Conservation (phyloP, 2,329 filamentous ascomycete genomes). For the Beauveria rudraprayagi region DNA sequence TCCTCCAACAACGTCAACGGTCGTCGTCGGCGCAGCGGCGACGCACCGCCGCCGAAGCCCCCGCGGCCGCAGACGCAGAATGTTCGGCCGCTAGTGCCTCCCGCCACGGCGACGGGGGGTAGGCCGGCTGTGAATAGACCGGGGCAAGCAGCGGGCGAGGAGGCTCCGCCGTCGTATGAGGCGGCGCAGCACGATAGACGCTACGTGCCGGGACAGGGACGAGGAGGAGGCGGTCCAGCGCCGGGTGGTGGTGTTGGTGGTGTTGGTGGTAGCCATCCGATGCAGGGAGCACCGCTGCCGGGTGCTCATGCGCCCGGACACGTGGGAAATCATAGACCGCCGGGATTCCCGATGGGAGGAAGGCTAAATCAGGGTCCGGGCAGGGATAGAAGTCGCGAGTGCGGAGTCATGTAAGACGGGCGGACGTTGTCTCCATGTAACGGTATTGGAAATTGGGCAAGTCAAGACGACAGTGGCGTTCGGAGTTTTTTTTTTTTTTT, state of each 20-base stretch:
- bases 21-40: slow-evolving; percentile 3
- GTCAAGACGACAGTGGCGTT: neutral
- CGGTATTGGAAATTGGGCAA: neutral
- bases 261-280: no score
- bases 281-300: neutral
- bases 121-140: slow-evolving; percentile 17
- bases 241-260: neutral
- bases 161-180: slow-evolving; percentile 50
- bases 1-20: slow-evolving; percentile 17
- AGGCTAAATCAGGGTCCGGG: neutral
- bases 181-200: slow-evolving; percentile 44
- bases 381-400: slow-evolving; percentile 26
- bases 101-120: slow-evolving; percentile 12
- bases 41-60: slow-evolving; percentile 4
- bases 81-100: slow-evolving; percentile 40
- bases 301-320: neutral
- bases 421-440: neutral
- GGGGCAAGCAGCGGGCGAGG: slow-evolving; percentile 29
- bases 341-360: slow-evolving; percentile 4
- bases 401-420: slow-evolving; percentile 36
- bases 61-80: slow-evolving; percentile 22
- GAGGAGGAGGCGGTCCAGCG: slow-evolving; percentile 2
- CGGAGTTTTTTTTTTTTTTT: neutral
- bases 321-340: neutral
- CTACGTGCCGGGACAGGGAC: slow-evolving; percentile 41